These are phyloP conservation scores for Nothophytophthora sp. DNA, from an alignment of 352 stramenopile species.

Conservation along the genomic window DNA sequence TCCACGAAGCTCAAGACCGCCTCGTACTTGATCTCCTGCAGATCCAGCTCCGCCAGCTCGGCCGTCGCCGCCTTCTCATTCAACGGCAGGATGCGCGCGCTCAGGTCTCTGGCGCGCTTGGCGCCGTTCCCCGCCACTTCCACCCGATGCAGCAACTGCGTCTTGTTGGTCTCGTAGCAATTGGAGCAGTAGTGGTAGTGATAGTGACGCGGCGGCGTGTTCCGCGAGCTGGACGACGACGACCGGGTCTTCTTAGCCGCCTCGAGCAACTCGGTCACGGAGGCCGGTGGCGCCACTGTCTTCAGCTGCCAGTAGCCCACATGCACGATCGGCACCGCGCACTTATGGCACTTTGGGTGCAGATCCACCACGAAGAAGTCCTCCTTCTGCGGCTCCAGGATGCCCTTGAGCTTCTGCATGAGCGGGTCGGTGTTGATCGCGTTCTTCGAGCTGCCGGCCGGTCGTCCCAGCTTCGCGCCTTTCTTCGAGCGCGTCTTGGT, in stretches of 20 bases:
- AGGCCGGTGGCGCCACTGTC: slow-evolving; percentile 53
- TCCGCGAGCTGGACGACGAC: slow-evolving; percentile 68
- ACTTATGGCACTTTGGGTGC: slow-evolving; percentile 90
- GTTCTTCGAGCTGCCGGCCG: slow-evolving; percentile 61
- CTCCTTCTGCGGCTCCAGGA: slow-evolving; percentile 99
- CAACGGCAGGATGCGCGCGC: slow-evolving; percentile 56
- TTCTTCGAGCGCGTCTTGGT: slow-evolving; percentile 78
- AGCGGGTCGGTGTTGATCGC: slow-evolving; percentile 92
- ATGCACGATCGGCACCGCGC: slow-evolving; percentile 79
- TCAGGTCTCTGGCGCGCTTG: slow-evolving; percentile 69
- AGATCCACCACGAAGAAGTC: slow-evolving; percentile 99
- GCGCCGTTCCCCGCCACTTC: slow-evolving; percentile 64
- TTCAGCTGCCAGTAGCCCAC: slow-evolving; percentile 86
- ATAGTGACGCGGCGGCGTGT: slow-evolving; percentile 74
- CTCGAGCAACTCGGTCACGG: slow-evolving; percentile 81
- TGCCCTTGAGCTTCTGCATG: slow-evolving; percentile 98
- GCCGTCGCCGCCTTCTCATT: slow-evolving; percentile 59
- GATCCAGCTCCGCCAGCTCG: slow-evolving; percentile 69
- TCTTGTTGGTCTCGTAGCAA: slow-evolving; percentile 81
- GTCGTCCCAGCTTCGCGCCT: slow-evolving; percentile 35
- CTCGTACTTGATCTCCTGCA: slow-evolving; percentile 86
- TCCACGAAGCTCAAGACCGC: slow-evolving; percentile 59
- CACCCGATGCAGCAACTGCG: slow-evolving; percentile 71
- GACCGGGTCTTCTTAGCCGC: slow-evolving; percentile 73
- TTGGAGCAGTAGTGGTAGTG: slow-evolving; percentile 78